Evolutionary conservation across 2,329 filamentous ascomycete genomes (phyloP).

Genomic region (Phoma sp.): DNA sequence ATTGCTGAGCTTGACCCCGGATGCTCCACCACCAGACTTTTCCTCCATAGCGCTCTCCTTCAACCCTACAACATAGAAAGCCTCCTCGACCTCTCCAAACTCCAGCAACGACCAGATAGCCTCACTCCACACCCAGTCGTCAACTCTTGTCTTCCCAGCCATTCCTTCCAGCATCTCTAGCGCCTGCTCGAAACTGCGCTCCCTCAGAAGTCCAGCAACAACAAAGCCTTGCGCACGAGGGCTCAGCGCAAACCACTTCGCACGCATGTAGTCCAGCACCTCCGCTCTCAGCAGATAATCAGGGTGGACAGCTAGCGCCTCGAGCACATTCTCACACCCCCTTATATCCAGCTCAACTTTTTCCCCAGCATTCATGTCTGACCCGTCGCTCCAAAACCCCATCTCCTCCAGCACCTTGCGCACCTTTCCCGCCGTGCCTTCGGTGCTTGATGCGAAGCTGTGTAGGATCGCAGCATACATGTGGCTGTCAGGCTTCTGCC

Average conservation of each 20-base stretch:
- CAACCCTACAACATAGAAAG: constrained; percentile 67
- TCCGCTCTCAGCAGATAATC: constrained; percentile 78
- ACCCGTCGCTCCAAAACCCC: constrained; percentile 45
- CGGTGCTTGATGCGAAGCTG: constrained; percentile 67
- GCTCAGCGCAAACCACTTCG: constrained; percentile 71
- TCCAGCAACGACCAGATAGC: constrained; percentile 76
- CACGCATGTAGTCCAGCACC: constrained; percentile 75
- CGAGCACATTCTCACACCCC: constrained; percentile 74
- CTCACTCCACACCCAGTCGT: constrained; percentile 78
- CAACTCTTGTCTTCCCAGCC: constrained; percentile 61
- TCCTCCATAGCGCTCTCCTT: constrained; percentile 38
- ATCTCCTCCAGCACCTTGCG: constrained; percentile 74
- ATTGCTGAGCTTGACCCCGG: constrained; percentile 50
- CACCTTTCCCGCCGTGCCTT: constrained; percentile 72
- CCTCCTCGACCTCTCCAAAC: constrained; percentile 76
- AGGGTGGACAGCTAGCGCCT: constrained; percentile 79
- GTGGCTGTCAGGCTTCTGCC: constrained; percentile 61
- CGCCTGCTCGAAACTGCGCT: constrained; percentile 82
- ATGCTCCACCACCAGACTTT: constrained; percentile 18
- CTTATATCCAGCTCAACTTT: constrained; percentile 68
- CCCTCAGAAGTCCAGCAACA: constrained; percentile 75
- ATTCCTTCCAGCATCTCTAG: constrained; percentile 72
- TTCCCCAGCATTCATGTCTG: constrained; percentile 42
- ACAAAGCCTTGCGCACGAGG: constrained; percentile 70
- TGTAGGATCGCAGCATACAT: constrained; percentile 78